A percentile compares a stretch with the other conserved stretches of the same genome.
Evolutionary conservation across 352 stramenopile genomes (phyloP).

Genomic region (Phytophthora idaei): DNA sequence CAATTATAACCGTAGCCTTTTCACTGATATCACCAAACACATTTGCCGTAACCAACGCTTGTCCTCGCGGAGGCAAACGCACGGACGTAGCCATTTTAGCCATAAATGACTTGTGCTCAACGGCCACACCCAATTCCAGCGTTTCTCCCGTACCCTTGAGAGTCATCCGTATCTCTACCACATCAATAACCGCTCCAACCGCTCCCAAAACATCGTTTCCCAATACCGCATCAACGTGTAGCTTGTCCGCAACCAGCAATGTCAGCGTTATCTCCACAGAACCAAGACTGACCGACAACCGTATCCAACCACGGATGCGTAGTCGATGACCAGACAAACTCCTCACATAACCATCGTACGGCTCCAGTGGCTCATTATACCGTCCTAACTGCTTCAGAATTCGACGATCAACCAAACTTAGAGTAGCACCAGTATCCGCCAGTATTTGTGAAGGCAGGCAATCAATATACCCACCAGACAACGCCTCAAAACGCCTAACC

Average conservation of each 20-base stretch:
- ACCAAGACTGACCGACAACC: background rate
- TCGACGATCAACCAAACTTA: background rate
- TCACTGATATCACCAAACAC: background rate
- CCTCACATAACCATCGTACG: no score
- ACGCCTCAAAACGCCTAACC: background rate
- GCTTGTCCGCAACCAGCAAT: background rate
- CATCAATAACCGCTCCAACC: no score
- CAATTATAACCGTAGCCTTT: no score
- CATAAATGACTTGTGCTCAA: no score
- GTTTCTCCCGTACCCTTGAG: background rate
- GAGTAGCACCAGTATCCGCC: no score
- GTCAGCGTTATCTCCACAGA: background rate
- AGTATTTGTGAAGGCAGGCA: no score
- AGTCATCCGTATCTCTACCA: background rate
- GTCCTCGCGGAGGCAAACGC: no score
- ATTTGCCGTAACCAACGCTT: background rate
- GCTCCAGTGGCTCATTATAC: background rate
- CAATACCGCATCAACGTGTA: background rate
- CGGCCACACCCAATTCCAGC: background rate
- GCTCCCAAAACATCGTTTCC: no score
- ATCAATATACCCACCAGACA: background rate
- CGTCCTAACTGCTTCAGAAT: background rate
- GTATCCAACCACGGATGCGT: background rate
- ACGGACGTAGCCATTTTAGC: no score
- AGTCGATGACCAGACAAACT: background rate